Evolutionary conservation across 2,329 filamentous ascomycete genomes (phyloP).

Genomic region (Pyrenochaeta sp.): DNA sequence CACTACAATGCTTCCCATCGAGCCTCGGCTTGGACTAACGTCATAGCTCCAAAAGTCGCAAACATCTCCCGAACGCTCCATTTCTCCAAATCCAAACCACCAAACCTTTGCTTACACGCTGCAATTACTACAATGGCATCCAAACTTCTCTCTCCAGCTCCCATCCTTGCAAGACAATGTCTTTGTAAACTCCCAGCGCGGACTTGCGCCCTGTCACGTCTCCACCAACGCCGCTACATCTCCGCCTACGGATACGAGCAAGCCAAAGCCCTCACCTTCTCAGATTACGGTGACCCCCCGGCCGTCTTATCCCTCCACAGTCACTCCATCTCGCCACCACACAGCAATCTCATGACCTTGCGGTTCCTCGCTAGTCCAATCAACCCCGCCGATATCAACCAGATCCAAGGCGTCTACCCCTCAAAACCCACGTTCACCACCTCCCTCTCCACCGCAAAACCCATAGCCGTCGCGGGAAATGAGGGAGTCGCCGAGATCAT

Average conservation of each 20-base stretch:
- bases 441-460: conserved; percentile 76
- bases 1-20: conserved; percentile 17
- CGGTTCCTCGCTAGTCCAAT: conserved; percentile 90
- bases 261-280: conserved; percentile 81
- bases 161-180: conserved; percentile 28
- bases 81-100: conserved; percentile 8
- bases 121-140: conserved; percentile 35
- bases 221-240: conserved; percentile 54
- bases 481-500: conserved; percentile 95
- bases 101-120: conserved; percentile 2
- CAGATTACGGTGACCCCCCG: conserved; percentile 76
- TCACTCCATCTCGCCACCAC: conserved; percentile 78
- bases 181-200: conserved; percentile 23
- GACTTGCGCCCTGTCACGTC: conserved; percentile 10
- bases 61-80: conserved; percentile 13
- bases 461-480: conserved; percentile 83
- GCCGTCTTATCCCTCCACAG: conserved; percentile 75
- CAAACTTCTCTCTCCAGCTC: conserved; percentile 27
- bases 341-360: conserved; percentile 76
- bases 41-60: conserved; percentile 35
- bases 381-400: conserved; percentile 98
- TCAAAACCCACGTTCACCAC: conserved; percentile 80
- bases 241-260: conserved; percentile 82
- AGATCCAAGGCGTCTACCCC: conserved; percentile 95
- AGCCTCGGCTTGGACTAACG: conserved; percentile 35